Conservation (phyloP, 73 alveolate species). For the Paramecium sonneborni region DNA sequence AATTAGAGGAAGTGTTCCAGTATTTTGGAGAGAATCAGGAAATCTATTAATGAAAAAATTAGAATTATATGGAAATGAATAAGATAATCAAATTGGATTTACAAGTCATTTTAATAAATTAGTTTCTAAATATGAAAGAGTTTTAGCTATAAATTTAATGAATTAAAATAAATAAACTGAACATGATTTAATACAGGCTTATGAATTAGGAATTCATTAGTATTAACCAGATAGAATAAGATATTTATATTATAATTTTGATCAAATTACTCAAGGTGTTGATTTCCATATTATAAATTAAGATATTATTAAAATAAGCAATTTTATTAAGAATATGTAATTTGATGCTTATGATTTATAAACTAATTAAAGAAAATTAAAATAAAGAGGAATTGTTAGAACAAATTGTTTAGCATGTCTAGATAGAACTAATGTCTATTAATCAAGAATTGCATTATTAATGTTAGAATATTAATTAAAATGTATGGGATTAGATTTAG, state of each 20-base stretch:
- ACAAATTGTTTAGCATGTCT: constrained; percentile 96
- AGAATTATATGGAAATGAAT: constrained; percentile 66
- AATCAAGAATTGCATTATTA: constrained; percentile 77
- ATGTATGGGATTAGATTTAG: constrained; percentile 65
- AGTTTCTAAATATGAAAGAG: constrained; percentile 23
- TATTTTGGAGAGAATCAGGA: constrained; percentile 69
- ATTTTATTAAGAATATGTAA: constrained; percentile 33
- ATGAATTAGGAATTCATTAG: constrained; percentile 59
- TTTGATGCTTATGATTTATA: constrained; percentile 70
- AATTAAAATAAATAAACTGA: constrained; percentile 62
- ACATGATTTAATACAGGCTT: constrained; percentile 56
- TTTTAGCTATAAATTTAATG: constrained; percentile 59
- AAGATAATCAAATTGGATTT: constrained; percentile 63
- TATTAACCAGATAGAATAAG: constrained; percentile 35
- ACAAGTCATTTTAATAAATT: constrained; percentile 65
- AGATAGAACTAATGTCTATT: constrained; percentile 95
- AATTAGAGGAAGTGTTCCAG: constrained; percentile 60
- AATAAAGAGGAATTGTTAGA: constrained; percentile 91
- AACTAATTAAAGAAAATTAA: constrained; percentile 56
- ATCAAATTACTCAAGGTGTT: constrained; percentile 68
- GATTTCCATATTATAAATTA: constrained; percentile 56
- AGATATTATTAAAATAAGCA: constrained; percentile 57
- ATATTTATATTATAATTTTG: constrained; percentile 71
- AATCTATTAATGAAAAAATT: constrained; percentile 61
- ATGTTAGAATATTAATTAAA: constrained; percentile 56